Evolutionary conservation across 2,329 filamentous ascomycete species (phyloP).

Genomic region (Fusarium mexicanum): DNA sequence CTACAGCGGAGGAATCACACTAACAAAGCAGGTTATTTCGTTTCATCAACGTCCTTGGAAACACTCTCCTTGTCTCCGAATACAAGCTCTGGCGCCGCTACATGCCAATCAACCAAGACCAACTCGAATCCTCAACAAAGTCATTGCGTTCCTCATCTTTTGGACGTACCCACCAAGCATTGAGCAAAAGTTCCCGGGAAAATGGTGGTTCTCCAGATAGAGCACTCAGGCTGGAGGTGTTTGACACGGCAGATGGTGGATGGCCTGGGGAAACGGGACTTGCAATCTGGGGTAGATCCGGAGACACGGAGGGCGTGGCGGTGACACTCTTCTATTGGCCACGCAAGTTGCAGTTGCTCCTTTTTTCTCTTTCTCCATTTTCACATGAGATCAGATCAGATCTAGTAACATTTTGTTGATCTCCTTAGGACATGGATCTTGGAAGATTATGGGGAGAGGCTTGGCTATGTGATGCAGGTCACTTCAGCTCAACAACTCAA

Average conservation of each 20-base stretch:
- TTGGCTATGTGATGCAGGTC: background rate
- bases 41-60: slow-evolving; percentile 52
- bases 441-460: background rate
- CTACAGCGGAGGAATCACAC: background rate
- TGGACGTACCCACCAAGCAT: slow-evolving; percentile 55
- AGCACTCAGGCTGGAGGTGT: background rate
- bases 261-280: slow-evolving; percentile 25
- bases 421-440: background rate
- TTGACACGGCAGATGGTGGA: background rate
- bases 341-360: background rate
- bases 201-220: slow-evolving; percentile 38
- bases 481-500: slow-evolving; percentile 22
- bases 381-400: background rate
- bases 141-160: slow-evolving; percentile 48
- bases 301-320: slow-evolving; percentile 33
- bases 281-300: slow-evolving; percentile 28
- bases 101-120: slow-evolving; percentile 43
- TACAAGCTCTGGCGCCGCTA: slow-evolving; percentile 52
- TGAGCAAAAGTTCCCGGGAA: slow-evolving; percentile 51
- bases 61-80: slow-evolving; percentile 50
- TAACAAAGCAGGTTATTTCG: slow-evolving; percentile 48
- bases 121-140: slow-evolving; percentile 41
- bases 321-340: background rate
- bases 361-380: background rate
- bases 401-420: background rate